phyloP scores from a whole-genome alignment of 257 asterid species.

The Voacanga thouarsii region DNA sequence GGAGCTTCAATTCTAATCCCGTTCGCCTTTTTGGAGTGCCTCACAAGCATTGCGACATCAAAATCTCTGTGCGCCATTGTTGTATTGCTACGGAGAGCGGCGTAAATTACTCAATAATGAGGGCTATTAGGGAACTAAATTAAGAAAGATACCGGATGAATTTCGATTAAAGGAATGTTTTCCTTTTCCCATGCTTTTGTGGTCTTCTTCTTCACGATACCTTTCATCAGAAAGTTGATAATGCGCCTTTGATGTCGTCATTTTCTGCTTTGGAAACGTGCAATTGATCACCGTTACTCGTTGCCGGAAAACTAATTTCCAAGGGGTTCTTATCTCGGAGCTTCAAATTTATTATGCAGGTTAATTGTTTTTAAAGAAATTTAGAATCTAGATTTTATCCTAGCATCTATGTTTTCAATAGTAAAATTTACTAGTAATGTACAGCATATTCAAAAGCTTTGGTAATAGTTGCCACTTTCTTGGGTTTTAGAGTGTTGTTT shows the following conservation, averaged over 20 bases:
- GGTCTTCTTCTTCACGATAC: not conserved
- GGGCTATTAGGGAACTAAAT: not conserved
- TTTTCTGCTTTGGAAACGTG: not conserved
- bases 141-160: not conserved
- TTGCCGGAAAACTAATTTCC: slow-evolving; percentile 9
- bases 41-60: too few species aligned
- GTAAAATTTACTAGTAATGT: too few species aligned
- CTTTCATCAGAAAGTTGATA: not conserved
- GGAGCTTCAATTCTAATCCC: too few species aligned
- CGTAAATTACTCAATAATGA: not conserved
- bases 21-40: too few species aligned
- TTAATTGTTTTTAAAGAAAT: slow-evolving; percentile 5
- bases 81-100: too few species aligned
- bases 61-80: too few species aligned
- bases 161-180: not conserved
- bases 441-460: not conserved
- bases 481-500: not conserved
- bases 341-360: not conserved
- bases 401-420: not conserved
- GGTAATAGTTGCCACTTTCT: not conserved
- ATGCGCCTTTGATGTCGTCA: slow-evolving; percentile 6
- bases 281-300: slow-evolving; percentile 11
- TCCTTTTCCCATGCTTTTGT: slow-evolving; percentile 5
- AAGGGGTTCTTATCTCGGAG: too few species aligned
- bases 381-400: not conserved